phyloP scores from a whole-genome alignment of 1,284 basidiomycete species.

The Tilletia horrida region DNA sequence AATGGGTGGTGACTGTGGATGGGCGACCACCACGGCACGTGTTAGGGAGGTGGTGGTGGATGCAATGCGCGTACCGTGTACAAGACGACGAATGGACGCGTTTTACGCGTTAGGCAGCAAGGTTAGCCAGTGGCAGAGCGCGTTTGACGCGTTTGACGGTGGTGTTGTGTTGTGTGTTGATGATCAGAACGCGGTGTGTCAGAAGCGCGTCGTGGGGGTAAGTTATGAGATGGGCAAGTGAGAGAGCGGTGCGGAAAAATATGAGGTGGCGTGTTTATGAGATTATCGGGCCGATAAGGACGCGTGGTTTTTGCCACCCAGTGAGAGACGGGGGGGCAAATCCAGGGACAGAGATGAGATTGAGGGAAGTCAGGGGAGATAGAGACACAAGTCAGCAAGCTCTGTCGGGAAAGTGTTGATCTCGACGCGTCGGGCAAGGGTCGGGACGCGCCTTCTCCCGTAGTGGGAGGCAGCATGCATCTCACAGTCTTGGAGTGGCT shows the following conservation, averaged over 20 bases:
- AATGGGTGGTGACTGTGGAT: background rate
- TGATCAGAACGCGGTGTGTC: background rate
- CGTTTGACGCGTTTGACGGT: constrained; percentile 3
- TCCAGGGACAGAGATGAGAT: background rate
- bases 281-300: too few species aligned
- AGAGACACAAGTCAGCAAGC: background rate
- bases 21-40: background rate
- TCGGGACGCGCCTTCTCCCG: too few species aligned
- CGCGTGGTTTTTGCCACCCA: background rate
- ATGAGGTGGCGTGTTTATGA: too few species aligned
- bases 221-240: background rate
- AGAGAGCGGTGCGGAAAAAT: too few species aligned
- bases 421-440: constrained; percentile 11
- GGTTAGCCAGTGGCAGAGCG: background rate
- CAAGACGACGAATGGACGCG: background rate
- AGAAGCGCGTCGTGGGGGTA: background rate
- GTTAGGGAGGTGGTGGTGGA: background rate
- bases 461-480: too few species aligned
- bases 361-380: background rate
- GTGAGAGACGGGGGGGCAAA: too few species aligned
- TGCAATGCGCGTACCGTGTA: background rate
- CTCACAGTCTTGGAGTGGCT: too few species aligned
- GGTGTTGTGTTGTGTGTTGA: background rate
- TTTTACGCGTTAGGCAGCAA: background rate
- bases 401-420: background rate